Conservation (phyloP, 2,329 filamentous ascomycete genomes). For the Lachnellula subtilissima region DNA sequence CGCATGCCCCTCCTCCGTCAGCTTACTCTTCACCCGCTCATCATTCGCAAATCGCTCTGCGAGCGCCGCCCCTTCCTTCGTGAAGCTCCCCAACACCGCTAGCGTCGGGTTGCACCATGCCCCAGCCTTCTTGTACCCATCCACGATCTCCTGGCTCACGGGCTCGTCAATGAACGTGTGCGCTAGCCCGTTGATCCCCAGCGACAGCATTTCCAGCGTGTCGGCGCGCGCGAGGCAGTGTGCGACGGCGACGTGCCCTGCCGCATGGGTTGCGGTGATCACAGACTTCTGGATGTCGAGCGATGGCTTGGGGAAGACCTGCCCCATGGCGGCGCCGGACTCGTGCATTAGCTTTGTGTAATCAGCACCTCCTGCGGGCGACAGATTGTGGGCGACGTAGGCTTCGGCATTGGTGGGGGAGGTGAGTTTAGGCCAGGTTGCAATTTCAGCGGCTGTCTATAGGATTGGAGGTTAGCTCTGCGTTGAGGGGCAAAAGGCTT, state of each 20-base stretch:
- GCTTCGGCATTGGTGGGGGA: too few species aligned
- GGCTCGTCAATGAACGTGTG: constrained; percentile 32
- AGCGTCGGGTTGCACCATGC: constrained; percentile 5
- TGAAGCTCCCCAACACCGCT: constrained; percentile 1
- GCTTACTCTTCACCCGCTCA: not conserved
- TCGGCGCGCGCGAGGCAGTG: constrained; percentile 27
- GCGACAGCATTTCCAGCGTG: constrained; percentile 27
- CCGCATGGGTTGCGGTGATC: constrained; percentile 34
- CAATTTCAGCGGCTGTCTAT: too few species aligned
- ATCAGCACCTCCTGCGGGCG: constrained; percentile 21
- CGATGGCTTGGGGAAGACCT: constrained; percentile 30
- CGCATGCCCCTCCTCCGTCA: not conserved
- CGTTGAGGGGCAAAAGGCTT: too few species aligned
- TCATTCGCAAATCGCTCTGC: not conserved
- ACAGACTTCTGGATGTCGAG: constrained; percentile 42
- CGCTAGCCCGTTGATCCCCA: constrained; percentile 30
- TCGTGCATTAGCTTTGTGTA: constrained; percentile 51
- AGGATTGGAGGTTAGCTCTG: too few species aligned
- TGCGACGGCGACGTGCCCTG: constrained; percentile 26
- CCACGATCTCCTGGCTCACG: constrained; percentile 1
- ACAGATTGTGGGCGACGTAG: too few species aligned
- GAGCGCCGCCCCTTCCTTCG: constrained; percentile 1
- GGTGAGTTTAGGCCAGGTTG: too few species aligned
- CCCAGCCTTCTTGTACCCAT: constrained; percentile 2
- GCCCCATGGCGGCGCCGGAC: constrained; percentile 3